Evolutionary conservation across 2,329 filamentous ascomycete genomes (phyloP), one percentile per base, ranked within the genome.

Genomic region (Phialemonium atrogriseum): DNA sequence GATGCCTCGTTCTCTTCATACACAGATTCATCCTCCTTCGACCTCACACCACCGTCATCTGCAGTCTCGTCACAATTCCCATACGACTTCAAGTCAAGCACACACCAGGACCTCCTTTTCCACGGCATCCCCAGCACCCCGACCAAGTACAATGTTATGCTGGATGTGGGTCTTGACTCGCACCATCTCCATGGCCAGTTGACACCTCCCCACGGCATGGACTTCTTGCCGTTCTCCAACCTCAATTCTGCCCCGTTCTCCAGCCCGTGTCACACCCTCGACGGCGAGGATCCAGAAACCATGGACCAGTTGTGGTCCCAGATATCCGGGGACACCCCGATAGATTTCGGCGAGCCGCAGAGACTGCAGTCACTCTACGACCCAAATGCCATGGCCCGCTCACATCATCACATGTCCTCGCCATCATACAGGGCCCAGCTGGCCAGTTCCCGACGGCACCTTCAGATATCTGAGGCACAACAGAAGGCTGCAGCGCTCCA

Each of bases 401-500:
- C n/a, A n/a, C n/a, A n/a, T n/a, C n/a, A n/a, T n/a, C n/a, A n/a
- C n/a, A n/a, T n/a, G n/a, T n/a, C n/a, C n/a, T n/a, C n/a, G n/a
- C n/a, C n/a, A n/a, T n/a, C n/a, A n/a, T n/a, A n/a, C n/a, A n/a
- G n/a, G 29, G 14, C 27, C 34, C 12, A 30, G 23, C 15, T 42
- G 42, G 38, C 40, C 10, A 17, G 30, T 41, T n/a, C 18, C 34
- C 7, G 41, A 43, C 14, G 46, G 43, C 22, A 44, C 44, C 15
- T 38, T 44, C 24, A 43, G 22, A 29, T 44, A n/a, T n/a, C n/a
- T n/a, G n/a, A 62, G 34, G 55, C 59, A 8, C 62, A 63, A 41
- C 58, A 60, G 33, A 66, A 58, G 50, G 61, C 59, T 1, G 52
- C 49, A 2, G 62, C 60, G 8, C 55, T 70, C 1, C 64, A 67